Percentiles rank a stretch among this genome's conserved stretches.
Conservation (phyloP, 164 flowering plant species). For the Houttuynia cordata region DNA sequence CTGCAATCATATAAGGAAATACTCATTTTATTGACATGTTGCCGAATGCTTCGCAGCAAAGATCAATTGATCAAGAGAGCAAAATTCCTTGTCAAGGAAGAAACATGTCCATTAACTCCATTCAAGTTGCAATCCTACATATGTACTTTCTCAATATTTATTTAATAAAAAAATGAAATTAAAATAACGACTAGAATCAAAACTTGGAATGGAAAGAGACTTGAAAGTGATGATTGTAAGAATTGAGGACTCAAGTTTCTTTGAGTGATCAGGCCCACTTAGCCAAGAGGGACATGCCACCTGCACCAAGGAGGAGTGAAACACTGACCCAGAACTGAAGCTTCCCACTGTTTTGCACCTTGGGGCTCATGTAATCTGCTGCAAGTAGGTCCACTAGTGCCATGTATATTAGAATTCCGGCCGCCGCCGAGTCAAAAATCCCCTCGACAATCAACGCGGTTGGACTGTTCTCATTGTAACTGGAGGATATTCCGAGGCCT, state of each 20-base stretch:
- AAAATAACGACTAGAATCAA: too few species aligned
- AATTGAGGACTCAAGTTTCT: neutral
- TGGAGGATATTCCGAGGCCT: constrained; percentile 22
- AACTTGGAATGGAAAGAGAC: too few species aligned
- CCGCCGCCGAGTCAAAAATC: constrained; percentile 26
- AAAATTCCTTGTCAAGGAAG: too few species aligned
- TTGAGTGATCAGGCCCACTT: constrained; percentile 7
- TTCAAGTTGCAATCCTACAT: neutral
- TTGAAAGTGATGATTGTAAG: neutral
- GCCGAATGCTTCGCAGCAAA: too few species aligned
- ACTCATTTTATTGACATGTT: too few species aligned
- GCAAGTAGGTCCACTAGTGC: constrained; percentile 35
- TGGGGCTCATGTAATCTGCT: constrained; percentile 29
- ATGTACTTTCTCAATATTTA: neutral
- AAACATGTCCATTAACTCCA: too few species aligned
- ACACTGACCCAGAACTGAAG: constrained; percentile 18
- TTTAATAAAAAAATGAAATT: too few species aligned
- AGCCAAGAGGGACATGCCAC: constrained; percentile 30
- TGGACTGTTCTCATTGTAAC: constrained; percentile 24
- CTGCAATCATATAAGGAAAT: too few species aligned
- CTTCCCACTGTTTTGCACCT: constrained; percentile 16
- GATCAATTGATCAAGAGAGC: constrained; percentile 14
- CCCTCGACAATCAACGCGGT: constrained; percentile 32
- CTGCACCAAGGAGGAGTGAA: constrained; percentile 27
- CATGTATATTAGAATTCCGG: constrained; percentile 39